Conservation (phyloP, 257 asterid genomes). For the Nicotiana paniculata region DNA sequence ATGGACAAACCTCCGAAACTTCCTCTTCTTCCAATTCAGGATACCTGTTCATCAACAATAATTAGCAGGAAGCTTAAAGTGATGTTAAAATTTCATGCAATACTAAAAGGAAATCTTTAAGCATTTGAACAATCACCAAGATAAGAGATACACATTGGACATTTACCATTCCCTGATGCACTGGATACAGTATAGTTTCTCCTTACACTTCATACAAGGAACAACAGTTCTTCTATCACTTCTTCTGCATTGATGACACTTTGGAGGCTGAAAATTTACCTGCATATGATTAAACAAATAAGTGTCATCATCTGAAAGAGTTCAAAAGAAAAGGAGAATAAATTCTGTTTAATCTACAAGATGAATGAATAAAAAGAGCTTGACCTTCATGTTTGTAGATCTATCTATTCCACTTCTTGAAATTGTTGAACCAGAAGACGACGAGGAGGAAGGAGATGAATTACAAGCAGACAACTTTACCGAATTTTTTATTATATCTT, state of each 20-base stretch:
- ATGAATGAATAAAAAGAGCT: slow-evolving; percentile 8
- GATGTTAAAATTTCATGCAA: background rate
- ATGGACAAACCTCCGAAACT: slow-evolving; percentile 61
- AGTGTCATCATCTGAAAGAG: background rate
- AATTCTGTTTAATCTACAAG: slow-evolving; percentile 7
- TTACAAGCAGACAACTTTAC: slow-evolving; percentile 18
- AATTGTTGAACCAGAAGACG: slow-evolving; percentile 36
- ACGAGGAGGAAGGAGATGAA: slow-evolving; percentile 30
- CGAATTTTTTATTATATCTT: slow-evolving; percentile 14
- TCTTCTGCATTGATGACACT: slow-evolving; percentile 74
- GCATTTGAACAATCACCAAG: background rate
- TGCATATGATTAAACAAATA: slow-evolving; percentile 19
- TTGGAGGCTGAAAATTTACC: slow-evolving; percentile 28
- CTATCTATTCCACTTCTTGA: slow-evolving; percentile 17
- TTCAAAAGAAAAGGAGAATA: background rate
- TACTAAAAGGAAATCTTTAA: background rate
- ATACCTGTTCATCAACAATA: slow-evolving; percentile 43
- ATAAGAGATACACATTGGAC: slow-evolving; percentile 4
- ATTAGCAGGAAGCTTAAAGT: background rate
- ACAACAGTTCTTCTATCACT: slow-evolving; percentile 51
- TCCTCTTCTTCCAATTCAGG: slow-evolving; percentile 53
- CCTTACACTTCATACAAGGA: slow-evolving; percentile 59
- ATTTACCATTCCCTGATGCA: slow-evolving; percentile 76
- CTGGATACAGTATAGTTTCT: slow-evolving; percentile 43
- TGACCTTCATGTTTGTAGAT: slow-evolving; percentile 38